These are phyloP conservation scores for Pleoardoris graminearum DNA, from an alignment of 2,329 filamentous ascomycete species.

Conservation along the genomic window DNA sequence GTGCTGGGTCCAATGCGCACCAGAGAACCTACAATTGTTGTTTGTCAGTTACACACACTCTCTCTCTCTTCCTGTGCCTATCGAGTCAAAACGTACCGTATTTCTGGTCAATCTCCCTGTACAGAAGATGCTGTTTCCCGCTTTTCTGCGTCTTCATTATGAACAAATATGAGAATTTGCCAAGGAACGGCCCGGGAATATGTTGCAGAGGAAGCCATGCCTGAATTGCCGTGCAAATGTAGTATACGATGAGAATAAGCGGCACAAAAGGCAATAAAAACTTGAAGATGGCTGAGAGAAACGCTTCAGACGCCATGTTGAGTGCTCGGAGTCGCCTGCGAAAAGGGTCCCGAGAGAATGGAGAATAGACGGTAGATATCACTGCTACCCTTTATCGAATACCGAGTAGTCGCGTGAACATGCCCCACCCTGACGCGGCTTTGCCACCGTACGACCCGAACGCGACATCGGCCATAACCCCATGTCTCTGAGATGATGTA, in stretches of 20 bases:
- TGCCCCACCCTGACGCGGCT: not conserved
- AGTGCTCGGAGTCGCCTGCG: not conserved
- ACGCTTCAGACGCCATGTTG: not conserved
- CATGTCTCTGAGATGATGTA: not conserved
- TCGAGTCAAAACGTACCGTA: constrained; percentile 9
- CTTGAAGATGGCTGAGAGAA: not conserved
- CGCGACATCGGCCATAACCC: too few species aligned
- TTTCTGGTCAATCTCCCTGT: constrained; percentile 9
- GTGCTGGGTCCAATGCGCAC: constrained; percentile 51
- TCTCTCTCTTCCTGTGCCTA: not conserved
- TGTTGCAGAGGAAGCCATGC: constrained; percentile 15
- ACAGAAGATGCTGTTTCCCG: constrained; percentile 9
- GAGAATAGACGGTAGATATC: not conserved
- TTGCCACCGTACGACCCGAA: not conserved
- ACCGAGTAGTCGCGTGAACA: too few species aligned
- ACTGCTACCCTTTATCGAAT: not conserved
- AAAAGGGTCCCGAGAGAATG: not conserved
- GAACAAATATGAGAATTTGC: constrained; percentile 12
- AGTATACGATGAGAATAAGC: constrained; percentile 7
- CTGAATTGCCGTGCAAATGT: constrained; percentile 6
- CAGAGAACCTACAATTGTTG: constrained; percentile 36
- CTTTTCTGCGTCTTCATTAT: constrained; percentile 9
- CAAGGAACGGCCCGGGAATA: constrained; percentile 18
- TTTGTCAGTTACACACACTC: not conserved
- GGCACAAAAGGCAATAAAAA: constrained; percentile 9